These are phyloP conservation scores for Gaillardinia entomophila DNA, from an alignment of 805 yeast genomes.

Conservation along the genomic window DNA sequence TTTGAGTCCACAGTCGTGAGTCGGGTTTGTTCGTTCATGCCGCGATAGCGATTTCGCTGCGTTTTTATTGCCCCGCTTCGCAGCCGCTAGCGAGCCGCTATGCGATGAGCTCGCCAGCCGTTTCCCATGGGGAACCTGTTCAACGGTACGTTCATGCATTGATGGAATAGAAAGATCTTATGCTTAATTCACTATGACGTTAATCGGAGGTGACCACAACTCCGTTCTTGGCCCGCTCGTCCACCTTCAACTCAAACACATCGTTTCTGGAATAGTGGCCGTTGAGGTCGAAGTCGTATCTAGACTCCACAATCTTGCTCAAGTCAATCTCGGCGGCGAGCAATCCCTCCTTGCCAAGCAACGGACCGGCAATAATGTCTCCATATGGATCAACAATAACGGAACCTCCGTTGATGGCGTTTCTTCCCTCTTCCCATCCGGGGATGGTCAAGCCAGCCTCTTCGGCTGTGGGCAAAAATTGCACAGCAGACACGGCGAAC, in stretches of 20 bases:
- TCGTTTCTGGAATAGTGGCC: constrained; percentile 40
- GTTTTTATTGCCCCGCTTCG: too few relatives aligned
- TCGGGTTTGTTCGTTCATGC: neutral
- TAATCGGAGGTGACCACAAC: neutral
- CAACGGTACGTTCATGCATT: too few relatives aligned
- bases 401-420: constrained; percentile 30
- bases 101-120: too few relatives aligned
- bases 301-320: constrained; percentile 30
- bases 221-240: constrained; percentile 20
- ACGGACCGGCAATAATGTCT: constrained; percentile 29
- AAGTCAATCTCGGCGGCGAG: constrained; percentile 35
- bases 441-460: constrained; percentile 17
- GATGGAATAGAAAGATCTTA: too few relatives aligned
- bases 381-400: constrained; percentile 30
- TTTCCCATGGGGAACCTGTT: too few relatives aligned
- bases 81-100: too few relatives aligned
- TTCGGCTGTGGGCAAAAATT: constrained; percentile 27
- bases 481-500: constrained; percentile 36
- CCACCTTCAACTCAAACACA: constrained; percentile 35
- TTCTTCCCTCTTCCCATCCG: constrained; percentile 13
- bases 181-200: too few relatives aligned
- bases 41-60: too few relatives aligned
- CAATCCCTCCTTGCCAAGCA: constrained; percentile 35
- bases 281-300: constrained; percentile 36
- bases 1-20: neutral